Evolutionary conservation across 2,329 filamentous ascomycete genomes (phyloP), one percentile per base, ranked within the genome.

Genomic region (Orbilia brochopaga): DNA sequence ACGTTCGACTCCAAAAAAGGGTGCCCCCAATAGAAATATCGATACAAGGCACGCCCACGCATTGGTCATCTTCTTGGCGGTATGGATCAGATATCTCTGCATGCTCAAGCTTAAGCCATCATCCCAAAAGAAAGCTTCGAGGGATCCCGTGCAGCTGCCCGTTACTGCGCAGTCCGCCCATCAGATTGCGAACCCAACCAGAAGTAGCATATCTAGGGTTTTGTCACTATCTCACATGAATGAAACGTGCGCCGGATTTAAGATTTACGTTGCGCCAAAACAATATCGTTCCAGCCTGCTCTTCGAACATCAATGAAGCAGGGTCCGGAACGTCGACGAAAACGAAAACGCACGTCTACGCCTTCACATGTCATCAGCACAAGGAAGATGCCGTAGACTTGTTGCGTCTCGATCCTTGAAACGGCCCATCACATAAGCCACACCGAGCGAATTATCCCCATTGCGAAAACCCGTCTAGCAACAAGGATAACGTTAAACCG

Each of bases 171-270:
- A n/a, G n/a, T 3, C 27, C 27, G 27, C 27, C 8, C 27, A 32
- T 32, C 27, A n/a, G n/a, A n/a, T 7, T 37, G 13, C 7, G 32
- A 37, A 13, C 32, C 32, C 32, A 37, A 37, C 32, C 32, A 13
- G 32, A n/a, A n/a, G n/a, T 8, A 3, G 27, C 40, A 60, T 37
- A 11, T 40, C 46, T 8, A 24, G 19, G 13, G 44, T 10, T 42
- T 60, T 23, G 32, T 46, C 7, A 44, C 42, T 40, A 58, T 50
- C 37, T 46, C 35, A 42, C 15, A 15, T 13, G 11, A n/a, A 15
- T 15, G 37, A 15, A 42, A 13, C 13, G 2, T 42, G 37, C 37
- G n/a, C n/a, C 58, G 58, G 58, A 62, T 54, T 62, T 62, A 62
- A 35, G 46, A 53, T 42, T 27, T 35, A 19, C 58, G 48, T 48